Percentiles rank a stretch among this genome's conserved stretches.
These are phyloP conservation scores for Anthoceros angustus DNA, from an alignment of 225 moss, liverwort and hornwort genomes.

Conservation along the genomic window DNA sequence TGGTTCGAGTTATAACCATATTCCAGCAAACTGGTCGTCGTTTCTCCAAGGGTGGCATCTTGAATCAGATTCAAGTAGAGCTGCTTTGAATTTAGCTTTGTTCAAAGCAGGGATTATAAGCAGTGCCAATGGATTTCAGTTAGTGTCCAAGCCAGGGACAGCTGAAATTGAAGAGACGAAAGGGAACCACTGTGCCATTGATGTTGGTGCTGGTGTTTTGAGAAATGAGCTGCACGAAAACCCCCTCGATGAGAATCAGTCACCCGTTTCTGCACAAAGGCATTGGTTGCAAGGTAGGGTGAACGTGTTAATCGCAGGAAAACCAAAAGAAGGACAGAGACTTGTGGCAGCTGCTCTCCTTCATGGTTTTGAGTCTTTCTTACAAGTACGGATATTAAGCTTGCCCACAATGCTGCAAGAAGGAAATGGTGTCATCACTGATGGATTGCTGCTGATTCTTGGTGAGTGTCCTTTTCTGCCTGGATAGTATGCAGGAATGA, in stretches of 20 bases:
- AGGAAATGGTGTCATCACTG: constrained; percentile 11
- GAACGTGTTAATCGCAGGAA: not conserved
- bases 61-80: constrained; percentile 18
- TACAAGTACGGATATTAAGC: not conserved
- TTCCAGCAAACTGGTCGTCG: constrained; percentile 30
- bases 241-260: not conserved
- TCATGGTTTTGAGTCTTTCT: not conserved
- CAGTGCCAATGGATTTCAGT: constrained; percentile 7
- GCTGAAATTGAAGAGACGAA: not conserved
- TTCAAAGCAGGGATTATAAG: constrained; percentile 35
- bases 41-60: constrained; percentile 23
- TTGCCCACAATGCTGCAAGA: constrained; percentile 2
- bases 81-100: constrained; percentile 29
- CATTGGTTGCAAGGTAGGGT: not conserved
- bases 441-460: constrained; percentile 38
- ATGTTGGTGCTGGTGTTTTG: not conserved
- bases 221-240: not conserved
- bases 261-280: not conserved
- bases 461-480: constrained; percentile 27
- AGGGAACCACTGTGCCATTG: not conserved
- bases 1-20: not conserved
- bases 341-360: not conserved
- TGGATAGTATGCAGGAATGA: constrained; percentile 48
- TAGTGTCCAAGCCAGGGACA: not conserved
- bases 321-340: not conserved